Conservation (phyloP, 805 yeast genomes). For the Lachancea sp. region DNA sequence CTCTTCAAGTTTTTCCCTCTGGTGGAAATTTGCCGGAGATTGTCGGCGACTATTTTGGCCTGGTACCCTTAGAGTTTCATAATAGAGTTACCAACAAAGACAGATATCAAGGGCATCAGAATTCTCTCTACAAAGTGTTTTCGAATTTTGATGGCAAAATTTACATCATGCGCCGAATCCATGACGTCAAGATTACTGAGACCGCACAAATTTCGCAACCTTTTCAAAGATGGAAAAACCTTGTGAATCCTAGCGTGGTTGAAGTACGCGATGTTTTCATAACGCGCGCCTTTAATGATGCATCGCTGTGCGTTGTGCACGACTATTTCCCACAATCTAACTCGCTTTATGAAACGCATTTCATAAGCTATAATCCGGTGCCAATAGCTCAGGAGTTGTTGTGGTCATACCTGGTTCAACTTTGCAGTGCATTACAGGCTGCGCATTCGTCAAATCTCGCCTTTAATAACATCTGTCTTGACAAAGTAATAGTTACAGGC, state of each 20-base stretch:
- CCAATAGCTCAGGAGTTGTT: slow-evolving; percentile 54
- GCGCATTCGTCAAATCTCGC: slow-evolving; percentile 57
- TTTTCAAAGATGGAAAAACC: slow-evolving; percentile 60
- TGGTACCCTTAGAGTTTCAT: slow-evolving; percentile 67
- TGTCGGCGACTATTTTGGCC: slow-evolving; percentile 76
- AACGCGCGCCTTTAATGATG: slow-evolving; percentile 76
- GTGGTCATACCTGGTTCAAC: slow-evolving; percentile 74
- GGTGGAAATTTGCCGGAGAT: slow-evolving; percentile 54
- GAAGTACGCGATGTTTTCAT: slow-evolving; percentile 77
- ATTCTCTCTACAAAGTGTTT: slow-evolving; percentile 69
- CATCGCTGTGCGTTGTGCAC: slow-evolving; percentile 67
- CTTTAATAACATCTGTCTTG: slow-evolving; percentile 53
- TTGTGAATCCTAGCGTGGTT: slow-evolving; percentile 49
- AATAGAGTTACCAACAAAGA: slow-evolving; percentile 32
- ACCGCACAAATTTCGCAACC: slow-evolving; percentile 51
- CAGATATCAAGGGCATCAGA: slow-evolving; percentile 45
- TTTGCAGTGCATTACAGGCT: slow-evolving; percentile 59
- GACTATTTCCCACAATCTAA: slow-evolving; percentile 77
- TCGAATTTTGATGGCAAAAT: slow-evolving; percentile 73
- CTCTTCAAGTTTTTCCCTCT: slow-evolving; percentile 52
- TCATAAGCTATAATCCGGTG: slow-evolving; percentile 32
- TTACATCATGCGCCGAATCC: slow-evolving; percentile 71
- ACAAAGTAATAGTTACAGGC: slow-evolving; percentile 67
- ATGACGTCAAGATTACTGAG: slow-evolving; percentile 46
- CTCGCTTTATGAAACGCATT: slow-evolving; percentile 66